Evolutionary conservation across 1,284 basidiomycete genomes (phyloP), one percentile per base, ranked within the genome.

Genomic region (Cutaneotrichosporon dermatis): DNA sequence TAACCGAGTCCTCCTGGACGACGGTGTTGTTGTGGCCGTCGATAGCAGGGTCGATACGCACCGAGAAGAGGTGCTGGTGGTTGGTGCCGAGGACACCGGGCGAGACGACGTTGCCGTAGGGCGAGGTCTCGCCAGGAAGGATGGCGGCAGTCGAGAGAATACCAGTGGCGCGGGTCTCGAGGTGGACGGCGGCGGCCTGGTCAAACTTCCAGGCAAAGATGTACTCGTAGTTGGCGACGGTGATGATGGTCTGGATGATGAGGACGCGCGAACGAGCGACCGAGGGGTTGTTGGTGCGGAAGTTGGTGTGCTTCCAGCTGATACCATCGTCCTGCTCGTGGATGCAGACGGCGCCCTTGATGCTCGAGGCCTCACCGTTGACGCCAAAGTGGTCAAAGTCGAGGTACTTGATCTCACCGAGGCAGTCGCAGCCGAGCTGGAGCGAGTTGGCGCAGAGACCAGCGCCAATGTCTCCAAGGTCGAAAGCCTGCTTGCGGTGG

Each of bases 251-350:
- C 61, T 78, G 76, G 54, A 80, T 55, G 49, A 79, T 69, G 11
- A 81, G 69, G 7, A 75, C 69, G 43, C 79, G 71, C 39, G 66
- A 65, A 15, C 80, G 72, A 3, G 72, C 71, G 10, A 77, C 73
- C 36, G 69, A 62, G 1, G 75, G 66, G 15, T 67, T 55, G 56
- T 69, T 71, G 8, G 75, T 75, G 35, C 79, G 72, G 69, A 72
- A 79, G 69, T 80, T 76, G 65, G 79, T 80, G 69, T 75, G 74
- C 68, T 80, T 80, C 78, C 77, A 79, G 44, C 48, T 52, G 42
- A 57, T 33, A 13, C 59, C 55, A 54, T 62, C 60, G 56, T 62
- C 57, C 51, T 61, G 33, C 52, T 61, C 59, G 55, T 61, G 55
- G 36, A 54, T 69, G 66, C 79, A 80, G 16, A 80, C 71, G 35